A percentile compares a stretch with the other conserved stretches of the same genome.
phyloP scores from a whole-genome alignment of 2,329 filamentous ascomycete genomes.

The Ophiocordyceps sinensis region DNA sequence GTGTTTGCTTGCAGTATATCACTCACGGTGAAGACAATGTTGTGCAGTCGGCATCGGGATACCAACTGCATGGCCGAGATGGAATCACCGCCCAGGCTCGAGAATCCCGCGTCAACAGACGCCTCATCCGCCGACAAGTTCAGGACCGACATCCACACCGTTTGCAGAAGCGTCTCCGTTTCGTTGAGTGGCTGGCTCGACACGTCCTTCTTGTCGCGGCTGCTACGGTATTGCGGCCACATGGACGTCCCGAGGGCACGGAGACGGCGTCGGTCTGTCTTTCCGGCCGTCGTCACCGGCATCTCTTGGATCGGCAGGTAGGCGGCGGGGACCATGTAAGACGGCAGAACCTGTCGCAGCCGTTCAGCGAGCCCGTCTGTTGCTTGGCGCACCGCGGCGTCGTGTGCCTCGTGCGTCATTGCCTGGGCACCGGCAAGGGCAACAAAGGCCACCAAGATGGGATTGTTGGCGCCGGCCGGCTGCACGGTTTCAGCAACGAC shows the following conservation, averaged over 20 bases:
- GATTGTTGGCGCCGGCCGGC: not conserved
- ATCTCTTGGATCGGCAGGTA: constrained; percentile 4
- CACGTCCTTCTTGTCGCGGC: not conserved
- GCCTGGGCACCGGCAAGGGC: not conserved
- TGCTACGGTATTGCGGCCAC: not conserved
- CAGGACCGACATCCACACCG: constrained; percentile 25
- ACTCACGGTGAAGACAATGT: constrained; percentile 15
- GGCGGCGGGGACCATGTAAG: constrained; percentile 7
- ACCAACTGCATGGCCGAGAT: constrained; percentile 27
- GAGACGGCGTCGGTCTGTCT: constrained; percentile 4
- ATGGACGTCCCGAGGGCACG: constrained; percentile 3
- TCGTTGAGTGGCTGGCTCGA: not conserved
- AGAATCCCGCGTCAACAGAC: constrained; percentile 18
- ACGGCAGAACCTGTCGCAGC: constrained; percentile 2
- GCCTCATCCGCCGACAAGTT: constrained; percentile 16
- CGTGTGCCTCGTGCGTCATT: not conserved
- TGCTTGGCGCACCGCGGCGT: not conserved
- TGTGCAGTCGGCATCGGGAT: constrained; percentile 19
- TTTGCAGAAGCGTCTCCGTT: not conserved
- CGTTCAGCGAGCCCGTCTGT: not conserved
- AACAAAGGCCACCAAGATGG: constrained; percentile 5
- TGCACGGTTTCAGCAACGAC: constrained; percentile 4
- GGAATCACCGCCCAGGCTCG: constrained; percentile 28
- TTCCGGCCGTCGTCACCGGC: constrained; percentile 4
- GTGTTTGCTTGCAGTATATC: constrained; percentile 17